A percentile compares a stretch with the other conserved stretches of the same genome.
These are phyloP conservation scores for Drechslera avenae DNA, from an alignment of 2,329 filamentous ascomycete species.

Conservation along the genomic window DNA sequence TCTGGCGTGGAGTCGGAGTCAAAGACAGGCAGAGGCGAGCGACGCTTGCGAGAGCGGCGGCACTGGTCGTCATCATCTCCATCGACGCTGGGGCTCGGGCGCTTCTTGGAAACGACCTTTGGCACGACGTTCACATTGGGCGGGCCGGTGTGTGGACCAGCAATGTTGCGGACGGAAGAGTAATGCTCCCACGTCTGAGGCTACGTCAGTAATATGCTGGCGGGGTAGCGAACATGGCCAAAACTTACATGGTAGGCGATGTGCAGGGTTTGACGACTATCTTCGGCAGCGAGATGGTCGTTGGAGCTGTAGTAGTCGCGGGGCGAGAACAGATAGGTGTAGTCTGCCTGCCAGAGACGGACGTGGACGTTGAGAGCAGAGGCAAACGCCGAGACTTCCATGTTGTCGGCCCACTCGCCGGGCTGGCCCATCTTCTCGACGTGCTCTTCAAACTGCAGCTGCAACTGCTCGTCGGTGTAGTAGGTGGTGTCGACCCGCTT, in stretches of 20 bases:
- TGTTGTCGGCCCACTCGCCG: constrained; percentile 68
- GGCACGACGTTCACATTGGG: constrained; percentile 53
- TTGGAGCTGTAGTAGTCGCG: constrained; percentile 39
- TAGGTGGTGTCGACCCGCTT: constrained; percentile 53
- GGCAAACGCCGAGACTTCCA: constrained; percentile 70
- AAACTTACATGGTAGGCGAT: constrained; percentile 67
- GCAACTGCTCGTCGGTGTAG: constrained; percentile 60
- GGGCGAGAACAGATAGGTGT: constrained; percentile 56
- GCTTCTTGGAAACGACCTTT: constrained; percentile 47
- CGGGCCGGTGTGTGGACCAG: constrained; percentile 63
- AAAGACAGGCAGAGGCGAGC: constrained; percentile 53
- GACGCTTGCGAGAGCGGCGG: constrained; percentile 59
- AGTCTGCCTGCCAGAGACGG: constrained; percentile 63
- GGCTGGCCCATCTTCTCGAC: constrained; percentile 64
- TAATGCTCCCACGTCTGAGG: constrained; percentile 67
- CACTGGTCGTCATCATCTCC: constrained; percentile 57
- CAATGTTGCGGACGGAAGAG: constrained; percentile 66
- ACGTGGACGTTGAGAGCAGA: constrained; percentile 66
- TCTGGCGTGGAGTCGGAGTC: constrained; percentile 49
- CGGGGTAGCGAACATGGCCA: neutral
- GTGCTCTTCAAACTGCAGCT: constrained; percentile 60
- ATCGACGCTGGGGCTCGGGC: constrained; percentile 59
- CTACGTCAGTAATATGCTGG: constrained; percentile 22
- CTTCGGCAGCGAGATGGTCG: constrained; percentile 38
- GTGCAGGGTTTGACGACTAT: constrained; percentile 54